These are phyloP conservation scores for Crassisporium funariophilum DNA, from an alignment of 768 basidiomycete species.

Conservation along the genomic window DNA sequence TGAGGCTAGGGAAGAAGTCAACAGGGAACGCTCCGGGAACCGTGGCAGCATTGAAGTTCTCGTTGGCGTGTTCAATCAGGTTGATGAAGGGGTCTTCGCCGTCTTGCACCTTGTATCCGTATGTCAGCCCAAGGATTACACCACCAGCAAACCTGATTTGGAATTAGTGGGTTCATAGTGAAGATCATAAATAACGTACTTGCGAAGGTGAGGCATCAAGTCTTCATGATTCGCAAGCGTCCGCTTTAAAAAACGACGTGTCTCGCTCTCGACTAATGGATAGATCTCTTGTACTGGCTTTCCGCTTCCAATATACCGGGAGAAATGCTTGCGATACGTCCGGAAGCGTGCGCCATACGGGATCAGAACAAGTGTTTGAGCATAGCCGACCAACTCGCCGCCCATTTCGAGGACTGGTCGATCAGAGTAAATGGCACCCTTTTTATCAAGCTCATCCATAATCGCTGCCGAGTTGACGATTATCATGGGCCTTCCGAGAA, in stretches of 20 bases:
- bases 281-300: conserved; percentile 30
- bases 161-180: neutral
- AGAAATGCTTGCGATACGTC: conserved; percentile 45
- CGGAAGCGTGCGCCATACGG: conserved; percentile 46
- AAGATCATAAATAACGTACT: conserved; percentile 29
- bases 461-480: conserved; percentile 47
- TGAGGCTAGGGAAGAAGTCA: conserved; percentile 44
- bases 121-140: conserved; percentile 55
- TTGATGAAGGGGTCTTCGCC: conserved; percentile 51
- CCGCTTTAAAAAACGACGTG: conserved; percentile 38
- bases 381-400: conserved; percentile 51
- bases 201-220: conserved; percentile 40
- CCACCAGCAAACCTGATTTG: conserved; percentile 47
- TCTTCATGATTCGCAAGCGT: conserved; percentile 32
- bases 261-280: conserved; percentile 36
- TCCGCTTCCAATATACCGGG: conserved; percentile 41
- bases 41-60: conserved; percentile 51
- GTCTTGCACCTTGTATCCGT: conserved; percentile 59
- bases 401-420: conserved; percentile 52
- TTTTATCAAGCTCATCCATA: conserved; percentile 50
- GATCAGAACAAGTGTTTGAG: conserved; percentile 46
- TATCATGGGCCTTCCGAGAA: conserved; percentile 49
- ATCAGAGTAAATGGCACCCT: conserved; percentile 49
- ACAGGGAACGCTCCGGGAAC: conserved; percentile 51
- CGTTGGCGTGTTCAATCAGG: conserved; percentile 52